These are phyloP conservation scores for Mortierella sp. DNA, from an alignment of 371 early-diverging fungal genomes.

Conservation along the genomic window DNA sequence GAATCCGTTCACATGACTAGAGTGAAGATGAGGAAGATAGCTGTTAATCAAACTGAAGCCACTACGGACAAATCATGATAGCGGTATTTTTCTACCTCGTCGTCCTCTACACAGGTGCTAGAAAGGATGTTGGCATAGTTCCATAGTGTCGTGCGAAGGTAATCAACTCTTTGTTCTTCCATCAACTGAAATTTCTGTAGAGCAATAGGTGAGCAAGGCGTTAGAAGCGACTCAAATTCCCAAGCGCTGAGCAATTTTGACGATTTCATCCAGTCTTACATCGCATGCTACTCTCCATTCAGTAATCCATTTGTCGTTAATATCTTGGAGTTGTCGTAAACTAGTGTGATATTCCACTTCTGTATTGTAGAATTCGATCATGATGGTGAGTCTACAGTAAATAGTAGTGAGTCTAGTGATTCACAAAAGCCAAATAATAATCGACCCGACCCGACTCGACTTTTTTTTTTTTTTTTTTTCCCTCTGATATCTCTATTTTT, in stretches of 20 bases:
- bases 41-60: background rate
- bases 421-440: no score
- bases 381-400: background rate
- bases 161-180: conserved; percentile 92
- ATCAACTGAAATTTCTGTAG: conserved; percentile 80
- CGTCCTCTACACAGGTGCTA: conserved; percentile 84
- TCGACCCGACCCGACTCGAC: no score
- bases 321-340: conserved; percentile 70
- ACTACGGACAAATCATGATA: background rate
- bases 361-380: background rate
- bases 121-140: conserved; percentile 89
- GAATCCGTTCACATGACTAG: conserved; percentile 80
- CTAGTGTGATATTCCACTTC: conserved; percentile 80
- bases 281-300: conserved; percentile 76
- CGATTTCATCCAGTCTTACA: conserved; percentile 54
- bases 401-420: no score
- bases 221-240: no score
- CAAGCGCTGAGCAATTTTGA: no score
- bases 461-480: no score
- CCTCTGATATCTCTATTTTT: no score
- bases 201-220: background rate
- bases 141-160: conserved; percentile 80
- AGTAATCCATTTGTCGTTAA: conserved; percentile 75
- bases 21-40: background rate
- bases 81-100: conserved; percentile 67